These are phyloP conservation scores for Agrocybe praecox DNA, from an alignment of 768 basidiomycete genomes.

Conservation along the genomic window DNA sequence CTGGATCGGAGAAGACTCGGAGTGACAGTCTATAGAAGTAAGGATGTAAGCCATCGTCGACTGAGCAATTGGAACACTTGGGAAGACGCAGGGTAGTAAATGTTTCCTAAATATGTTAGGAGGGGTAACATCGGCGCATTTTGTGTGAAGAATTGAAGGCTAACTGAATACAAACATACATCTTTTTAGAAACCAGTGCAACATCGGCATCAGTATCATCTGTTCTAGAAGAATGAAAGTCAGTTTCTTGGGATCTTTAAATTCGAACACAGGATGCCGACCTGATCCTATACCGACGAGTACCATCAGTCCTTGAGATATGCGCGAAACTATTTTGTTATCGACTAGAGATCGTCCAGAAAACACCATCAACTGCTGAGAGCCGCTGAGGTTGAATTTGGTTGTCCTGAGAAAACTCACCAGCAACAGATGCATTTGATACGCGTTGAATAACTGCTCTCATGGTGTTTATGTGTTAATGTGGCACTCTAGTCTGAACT, in stretches of 20 bases:
- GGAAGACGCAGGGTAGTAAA: constrained; percentile 5
- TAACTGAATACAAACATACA: constrained; percentile 48
- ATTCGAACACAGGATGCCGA: constrained; percentile 30
- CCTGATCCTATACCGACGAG: constrained; percentile 88
- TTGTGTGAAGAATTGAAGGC: constrained; percentile 13
- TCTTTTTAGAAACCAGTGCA: constrained; percentile 76
- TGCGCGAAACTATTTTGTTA: constrained; percentile 75
- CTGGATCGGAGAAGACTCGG: constrained; percentile 68
- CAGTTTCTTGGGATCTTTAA: background rate
- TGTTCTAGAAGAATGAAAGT: constrained; percentile 36
- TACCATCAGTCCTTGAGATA: constrained; percentile 86
- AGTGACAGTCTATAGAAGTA: constrained; percentile 58
- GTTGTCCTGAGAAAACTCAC: constrained; percentile 36
- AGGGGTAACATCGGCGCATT: constrained; percentile 14
- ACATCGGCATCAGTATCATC: constrained; percentile 84
- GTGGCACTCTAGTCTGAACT: background rate
- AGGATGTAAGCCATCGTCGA: constrained; percentile 6
- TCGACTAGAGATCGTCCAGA: constrained; percentile 56
- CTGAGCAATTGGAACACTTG: background rate
- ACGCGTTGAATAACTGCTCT: constrained; percentile 87
- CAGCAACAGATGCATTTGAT: constrained; percentile 80
- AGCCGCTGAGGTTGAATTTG: background rate
- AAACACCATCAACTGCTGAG: background rate
- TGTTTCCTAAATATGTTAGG: background rate
- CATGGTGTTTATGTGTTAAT: constrained; percentile 45